These are phyloP conservation scores for Rhodamnia rubescens DNA, from an alignment of 345 rosid genomes.

Conservation along the genomic window DNA sequence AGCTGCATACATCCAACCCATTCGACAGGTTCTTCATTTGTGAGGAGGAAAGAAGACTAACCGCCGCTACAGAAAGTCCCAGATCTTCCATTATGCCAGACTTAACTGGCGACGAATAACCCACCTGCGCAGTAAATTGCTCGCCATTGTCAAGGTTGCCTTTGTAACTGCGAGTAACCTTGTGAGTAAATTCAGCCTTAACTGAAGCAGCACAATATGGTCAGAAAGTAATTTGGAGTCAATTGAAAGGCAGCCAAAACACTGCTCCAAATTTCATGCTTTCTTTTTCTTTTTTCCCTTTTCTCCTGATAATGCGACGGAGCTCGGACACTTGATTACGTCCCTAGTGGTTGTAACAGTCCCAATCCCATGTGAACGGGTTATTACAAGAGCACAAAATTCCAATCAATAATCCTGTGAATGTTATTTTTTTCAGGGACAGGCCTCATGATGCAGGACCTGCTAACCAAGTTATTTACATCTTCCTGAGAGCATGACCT, in stretches of 20 bases:
- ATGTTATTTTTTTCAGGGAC: neutral
- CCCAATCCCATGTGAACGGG: neutral
- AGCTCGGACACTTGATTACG: neutral
- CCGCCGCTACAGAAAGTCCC: constrained; percentile 18
- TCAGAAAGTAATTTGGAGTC: neutral
- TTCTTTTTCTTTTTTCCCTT: neutral
- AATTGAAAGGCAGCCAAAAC: neutral
- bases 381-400: neutral
- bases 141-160: neutral
- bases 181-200: neutral
- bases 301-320: neutral
- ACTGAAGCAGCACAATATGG: neutral
- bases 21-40: neutral
- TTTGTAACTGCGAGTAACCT: neutral
- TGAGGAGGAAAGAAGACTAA: constrained; percentile 1
- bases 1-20: neutral
- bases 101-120: constrained; percentile 31
- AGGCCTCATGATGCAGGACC: neutral
- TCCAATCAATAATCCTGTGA: neutral
- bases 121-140: constrained; percentile 7
- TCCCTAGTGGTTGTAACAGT: neutral
- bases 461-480: neutral
- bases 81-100: constrained; percentile 28
- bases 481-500: neutral
- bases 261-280: neutral